phyloP scores from a whole-genome alignment of 2,329 filamentous ascomycete species.

The Ceratocystis colombiana region DNA sequence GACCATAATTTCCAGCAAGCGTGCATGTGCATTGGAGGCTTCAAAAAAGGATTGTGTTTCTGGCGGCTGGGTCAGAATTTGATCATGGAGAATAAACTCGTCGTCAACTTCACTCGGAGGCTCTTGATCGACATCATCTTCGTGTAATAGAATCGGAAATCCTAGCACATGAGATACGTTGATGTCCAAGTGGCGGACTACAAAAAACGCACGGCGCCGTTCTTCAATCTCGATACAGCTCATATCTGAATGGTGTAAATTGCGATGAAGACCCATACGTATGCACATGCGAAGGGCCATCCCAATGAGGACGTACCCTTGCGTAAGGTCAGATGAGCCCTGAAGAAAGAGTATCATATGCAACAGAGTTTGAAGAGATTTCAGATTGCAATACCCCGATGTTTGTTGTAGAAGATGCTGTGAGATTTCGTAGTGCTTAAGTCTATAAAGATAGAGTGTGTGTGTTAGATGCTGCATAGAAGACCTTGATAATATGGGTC shows the following conservation, averaged over 20 bases:
- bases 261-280: constrained; percentile 66
- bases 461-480: neutral
- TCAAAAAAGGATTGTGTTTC: constrained; percentile 51
- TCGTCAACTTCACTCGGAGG: constrained; percentile 57
- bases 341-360: constrained; percentile 77
- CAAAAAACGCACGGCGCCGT: constrained; percentile 55
- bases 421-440: constrained; percentile 63
- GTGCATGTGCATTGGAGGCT: constrained; percentile 56
- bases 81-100: constrained; percentile 52
- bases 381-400: constrained; percentile 61
- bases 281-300: constrained; percentile 67
- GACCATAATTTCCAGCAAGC: constrained; percentile 52
- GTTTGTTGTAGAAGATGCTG: constrained; percentile 55
- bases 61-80: constrained; percentile 44
- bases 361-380: constrained; percentile 62
- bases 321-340: constrained; percentile 65
- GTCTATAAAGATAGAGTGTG: constrained; percentile 36
- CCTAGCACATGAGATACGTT: constrained; percentile 59
- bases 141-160: constrained; percentile 52
- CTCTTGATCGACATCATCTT: constrained; percentile 57
- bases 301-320: constrained; percentile 70
- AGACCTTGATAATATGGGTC: too few species aligned
- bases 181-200: constrained; percentile 59
- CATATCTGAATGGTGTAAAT: constrained; percentile 54
- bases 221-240: constrained; percentile 54